These are phyloP conservation scores for Bruguiera sexangula DNA, from an alignment of 345 rosid species.

Conservation along the genomic window DNA sequence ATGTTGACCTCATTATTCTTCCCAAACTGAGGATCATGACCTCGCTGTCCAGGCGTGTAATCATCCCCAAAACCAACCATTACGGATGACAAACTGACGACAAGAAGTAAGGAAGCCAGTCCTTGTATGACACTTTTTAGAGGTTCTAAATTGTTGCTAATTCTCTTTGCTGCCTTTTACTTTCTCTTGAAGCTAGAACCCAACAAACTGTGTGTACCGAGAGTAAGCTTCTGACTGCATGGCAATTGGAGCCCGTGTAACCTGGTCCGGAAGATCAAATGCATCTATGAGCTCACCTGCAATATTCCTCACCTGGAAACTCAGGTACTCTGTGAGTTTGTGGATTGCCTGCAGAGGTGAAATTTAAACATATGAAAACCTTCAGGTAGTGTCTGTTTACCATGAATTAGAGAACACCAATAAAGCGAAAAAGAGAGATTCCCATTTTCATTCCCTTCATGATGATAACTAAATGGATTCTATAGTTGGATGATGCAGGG, in stretches of 20 bases:
- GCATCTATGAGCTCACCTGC: slow-evolving; percentile 81
- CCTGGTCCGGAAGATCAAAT: slow-evolving; percentile 72
- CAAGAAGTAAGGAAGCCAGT: neutral
- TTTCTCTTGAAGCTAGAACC: slow-evolving; percentile 40
- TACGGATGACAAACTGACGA: neutral
- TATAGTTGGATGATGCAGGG: too few species aligned
- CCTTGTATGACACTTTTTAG: neutral
- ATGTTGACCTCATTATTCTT: too few species aligned
- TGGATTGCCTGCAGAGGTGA: slow-evolving; percentile 68
- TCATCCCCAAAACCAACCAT: too few species aligned
- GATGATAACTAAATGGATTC: too few species aligned
- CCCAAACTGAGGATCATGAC: too few species aligned
- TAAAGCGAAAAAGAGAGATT: neutral
- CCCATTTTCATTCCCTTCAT: neutral
- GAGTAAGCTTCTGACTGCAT: slow-evolving; percentile 90
- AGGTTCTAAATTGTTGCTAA: neutral
- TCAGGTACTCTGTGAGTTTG: slow-evolving; percentile 72
- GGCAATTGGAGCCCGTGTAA: slow-evolving; percentile 92
- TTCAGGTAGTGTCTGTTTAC: neutral
- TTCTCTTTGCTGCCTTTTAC: neutral
- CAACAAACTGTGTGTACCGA: slow-evolving; percentile 78
- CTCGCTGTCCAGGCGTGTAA: too few species aligned
- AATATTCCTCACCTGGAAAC: slow-evolving; percentile 84
- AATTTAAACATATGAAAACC: neutral
- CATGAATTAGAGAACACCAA: too few species aligned